Base-by-base conservation (phyloP, 2,329 filamentous ascomycete genomes). In the Tolypocladium tropicale region DNA sequence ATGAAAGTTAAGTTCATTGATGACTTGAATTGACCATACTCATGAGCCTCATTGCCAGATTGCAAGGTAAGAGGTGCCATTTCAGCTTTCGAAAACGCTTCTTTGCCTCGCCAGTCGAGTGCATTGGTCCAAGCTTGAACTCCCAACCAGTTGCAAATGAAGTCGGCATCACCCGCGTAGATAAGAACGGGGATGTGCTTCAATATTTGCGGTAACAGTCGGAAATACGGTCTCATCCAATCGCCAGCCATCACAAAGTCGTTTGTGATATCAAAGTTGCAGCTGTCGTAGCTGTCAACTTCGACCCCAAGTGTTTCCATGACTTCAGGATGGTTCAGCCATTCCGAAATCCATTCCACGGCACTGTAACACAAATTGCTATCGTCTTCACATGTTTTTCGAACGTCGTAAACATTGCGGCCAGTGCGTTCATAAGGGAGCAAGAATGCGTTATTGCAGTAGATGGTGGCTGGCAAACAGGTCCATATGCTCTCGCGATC, bases 211-310 rank as follows among this genome's bases (percentile, higher is more conserved):
- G 92, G 92, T 5, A 97, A 88, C 33, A 96, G 81, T 59, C 86
- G 87, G 78, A 96, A 90, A 84, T 88, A 96, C 51, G 94, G 93
- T 80, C 94, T 86, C 88, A 96, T 96, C 93, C 93, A 97, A 76
- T 99, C 94, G 68, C 93, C 94, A 55, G 34, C n/a, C 10, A 9
- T 32, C 25, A 96, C 77, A 82, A 99, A 97, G 81, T 95, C 95
- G 68, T 90, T 84, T 83, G 96, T 96, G 76, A 97, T 94, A 73
- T 95, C 89, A 65, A 92, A 90, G 82, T 96, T 96, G 84, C 93
- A 97, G 71, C 88, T 91, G 68, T 96, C 89, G 72, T 95, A 97
- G 68, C 80, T 82, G 63, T 83, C 79, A 56, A 96, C 90, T 76
- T 97, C 94, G 53, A 85, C 91, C 61, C 94, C 94, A 36, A 97